Evolutionary conservation across 495 filamentous ascomycete species (phyloP), one percentile per base, ranked within the genome.

Genomic region (Xylaria scruposa): DNA sequence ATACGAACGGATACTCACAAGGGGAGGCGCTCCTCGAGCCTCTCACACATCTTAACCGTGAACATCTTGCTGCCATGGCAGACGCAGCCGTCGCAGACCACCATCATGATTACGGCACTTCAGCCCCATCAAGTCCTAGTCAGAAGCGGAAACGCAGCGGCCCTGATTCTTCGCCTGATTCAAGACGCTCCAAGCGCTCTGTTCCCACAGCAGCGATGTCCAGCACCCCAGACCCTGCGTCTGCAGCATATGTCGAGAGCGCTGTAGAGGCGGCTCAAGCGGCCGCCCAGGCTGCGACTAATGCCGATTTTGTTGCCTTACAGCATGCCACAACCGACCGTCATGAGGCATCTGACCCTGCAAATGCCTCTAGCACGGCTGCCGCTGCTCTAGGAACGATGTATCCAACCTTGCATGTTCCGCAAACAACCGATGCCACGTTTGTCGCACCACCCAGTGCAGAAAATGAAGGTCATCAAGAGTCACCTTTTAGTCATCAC

Each of bases 331-430:
- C 78, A 29, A 81, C 76, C 15, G 84, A 87, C 31, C 80, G 85
- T 71, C 81, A 82, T 51, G 86, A 84, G 40, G 72, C 79, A 21
- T 73, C 84, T 19, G 85, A 87, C 64, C 80, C 84, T 62, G 78
- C 81, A 58, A 85, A 83, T 63, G 85, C 83, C 56, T 88, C 90
- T n/a, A 91, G 88, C 61, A 91, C 91, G 38, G 90, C 90, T 29
- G 91, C 91, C 21, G 91, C 91, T n/a, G 88, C 91, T 36, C 83
- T 90, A 38, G 90, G 89, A 62, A 69, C 79, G 59, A 86, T 88
- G 76, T 91, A 90, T 77, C 89, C 89, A 24, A 87, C 87, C 21
- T 87, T 94, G 75, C 92, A 90, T 64, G 87, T 93, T 9, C 91
- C 91, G 4, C 90, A 90, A 75, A 81, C 89, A 4, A 94, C 91